These are phyloP conservation scores for Favolaschia claudopus DNA, from an alignment of 768 basidiomycete genomes.

Conservation along the genomic window DNA sequence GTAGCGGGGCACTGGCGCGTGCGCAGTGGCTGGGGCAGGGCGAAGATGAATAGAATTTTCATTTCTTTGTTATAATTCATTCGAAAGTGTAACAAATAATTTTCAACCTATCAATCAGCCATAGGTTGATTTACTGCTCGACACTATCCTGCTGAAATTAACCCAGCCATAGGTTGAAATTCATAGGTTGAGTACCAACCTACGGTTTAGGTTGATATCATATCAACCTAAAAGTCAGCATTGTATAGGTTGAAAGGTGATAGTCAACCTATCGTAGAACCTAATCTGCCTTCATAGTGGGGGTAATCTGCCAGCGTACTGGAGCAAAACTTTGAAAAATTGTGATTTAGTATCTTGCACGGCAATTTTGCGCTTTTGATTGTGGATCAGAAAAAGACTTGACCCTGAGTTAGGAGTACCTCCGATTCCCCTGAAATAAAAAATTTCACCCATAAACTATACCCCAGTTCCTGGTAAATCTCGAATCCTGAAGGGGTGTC, in stretches of 20 bases:
- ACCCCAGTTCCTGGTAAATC: no score
- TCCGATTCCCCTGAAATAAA: no score
- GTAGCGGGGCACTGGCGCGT: conserved; percentile 27
- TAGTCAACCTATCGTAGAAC: conserved; percentile 1
- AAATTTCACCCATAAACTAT: no score
- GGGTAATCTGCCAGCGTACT: no score
- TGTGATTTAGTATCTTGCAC: no score
- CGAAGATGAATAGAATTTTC: not conserved
- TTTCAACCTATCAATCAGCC: not conserved
- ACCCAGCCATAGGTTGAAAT: not conserved
- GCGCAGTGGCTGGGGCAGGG: conserved; percentile 11
- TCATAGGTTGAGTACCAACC: not conserved
- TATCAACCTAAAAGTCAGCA: not conserved
- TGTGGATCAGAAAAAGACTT: no score
- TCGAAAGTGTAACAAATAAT: not conserved
- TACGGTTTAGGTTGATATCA: not conserved
- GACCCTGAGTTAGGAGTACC: no score
- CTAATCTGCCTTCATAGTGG: no score
- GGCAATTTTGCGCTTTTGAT: no score
- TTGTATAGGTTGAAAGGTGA: not conserved
- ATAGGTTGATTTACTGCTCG: not conserved
- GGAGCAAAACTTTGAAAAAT: no score
- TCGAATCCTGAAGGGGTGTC: no score
- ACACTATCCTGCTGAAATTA: not conserved
- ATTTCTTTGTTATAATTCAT: not conserved